Conservation (phyloP, 2,329 filamentous ascomycete species). For the Triangularia setosa region DNA sequence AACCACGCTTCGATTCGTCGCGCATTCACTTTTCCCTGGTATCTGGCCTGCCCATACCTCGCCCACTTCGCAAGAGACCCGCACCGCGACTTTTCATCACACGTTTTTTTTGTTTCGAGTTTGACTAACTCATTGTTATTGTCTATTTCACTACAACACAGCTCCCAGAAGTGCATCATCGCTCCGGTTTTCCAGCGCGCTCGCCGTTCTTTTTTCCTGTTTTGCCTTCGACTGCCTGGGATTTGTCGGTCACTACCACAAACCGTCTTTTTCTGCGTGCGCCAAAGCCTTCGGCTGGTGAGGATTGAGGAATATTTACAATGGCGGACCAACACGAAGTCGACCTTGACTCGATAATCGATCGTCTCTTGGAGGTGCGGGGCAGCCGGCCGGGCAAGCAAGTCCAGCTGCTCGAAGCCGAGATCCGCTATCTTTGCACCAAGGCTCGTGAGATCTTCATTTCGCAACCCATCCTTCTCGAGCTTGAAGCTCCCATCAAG, state of each 20-base stretch:
- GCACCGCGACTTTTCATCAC: neutral
- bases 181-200: slow-evolving; percentile 18
- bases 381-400: slow-evolving; percentile 98
- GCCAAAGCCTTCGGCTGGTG: slow-evolving; percentile 41
- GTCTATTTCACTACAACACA: slow-evolving; percentile 5
- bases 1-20: slow-evolving; percentile 12
- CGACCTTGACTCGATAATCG: slow-evolving; percentile 99
- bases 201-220: slow-evolving; percentile 13
- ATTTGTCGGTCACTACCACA: slow-evolving; percentile 29
- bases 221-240: slow-evolving; percentile 24
- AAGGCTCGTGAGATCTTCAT: slow-evolving; percentile 99
- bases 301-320: slow-evolving; percentile 33
- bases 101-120: neutral
- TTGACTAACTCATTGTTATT: slow-evolving; percentile 14
- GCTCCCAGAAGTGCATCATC: slow-evolving; percentile 26
- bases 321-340: slow-evolving; percentile 77
- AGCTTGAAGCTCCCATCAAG: slow-evolving; percentile 99
- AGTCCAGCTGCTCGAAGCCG: slow-evolving; percentile 91
- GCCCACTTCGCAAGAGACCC: neutral
- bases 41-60: slow-evolving; percentile 6
- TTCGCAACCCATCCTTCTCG: slow-evolving; percentile 94
- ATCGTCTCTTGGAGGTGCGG: slow-evolving; percentile 93
- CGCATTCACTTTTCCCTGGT: slow-evolving; percentile 7
- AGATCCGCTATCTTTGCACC: slow-evolving; percentile 96
- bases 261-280: slow-evolving; percentile 28